phyloP scores from a whole-genome alignment of 2,329 filamentous ascomycete species.

The Orbilia oligospora region DNA sequence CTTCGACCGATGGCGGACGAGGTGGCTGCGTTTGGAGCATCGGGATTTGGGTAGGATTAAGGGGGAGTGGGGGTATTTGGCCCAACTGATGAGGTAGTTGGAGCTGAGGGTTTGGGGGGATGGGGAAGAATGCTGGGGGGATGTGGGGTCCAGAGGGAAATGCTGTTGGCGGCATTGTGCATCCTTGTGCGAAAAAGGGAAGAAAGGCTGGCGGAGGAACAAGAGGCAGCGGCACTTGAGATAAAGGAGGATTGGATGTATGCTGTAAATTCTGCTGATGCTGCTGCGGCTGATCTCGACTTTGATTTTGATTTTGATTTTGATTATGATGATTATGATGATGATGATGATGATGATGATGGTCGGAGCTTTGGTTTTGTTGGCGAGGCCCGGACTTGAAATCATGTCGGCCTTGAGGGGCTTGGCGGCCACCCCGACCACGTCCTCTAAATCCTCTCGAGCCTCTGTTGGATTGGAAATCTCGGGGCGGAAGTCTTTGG shows the following conservation, averaged over 20 bases:
- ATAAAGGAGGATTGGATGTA: background rate
- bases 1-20: slow-evolving; percentile 47
- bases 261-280: slow-evolving; percentile 1
- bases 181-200: slow-evolving; percentile 31
- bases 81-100: slow-evolving; percentile 43
- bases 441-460: slow-evolving; percentile 66
- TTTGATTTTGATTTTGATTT: slow-evolving; percentile 26
- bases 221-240: slow-evolving; percentile 8
- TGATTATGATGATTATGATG: too few relatives aligned
- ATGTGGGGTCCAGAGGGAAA: slow-evolving; percentile 50
- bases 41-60: slow-evolving; percentile 37
- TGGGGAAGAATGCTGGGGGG: slow-evolving; percentile 48
- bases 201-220: slow-evolving; percentile 31
- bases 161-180: slow-evolving; percentile 11
- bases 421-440: slow-evolving; percentile 48
- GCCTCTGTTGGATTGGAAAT: slow-evolving; percentile 66
- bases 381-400: slow-evolving; percentile 18
- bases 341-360: slow-evolving; percentile 22
- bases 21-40: slow-evolving; percentile 18
- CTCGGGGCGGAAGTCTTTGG: slow-evolving; percentile 67
- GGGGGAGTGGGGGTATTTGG: slow-evolving; percentile 33
- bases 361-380: slow-evolving; percentile 12
- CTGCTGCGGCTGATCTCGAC: slow-evolving; percentile 13
- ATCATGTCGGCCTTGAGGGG: slow-evolving; percentile 30
- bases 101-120: slow-evolving; percentile 40